Evolutionary conservation across 192 early-diverging fungal genomes (phyloP).

Genomic region (Diversispora eburnea): DNA sequence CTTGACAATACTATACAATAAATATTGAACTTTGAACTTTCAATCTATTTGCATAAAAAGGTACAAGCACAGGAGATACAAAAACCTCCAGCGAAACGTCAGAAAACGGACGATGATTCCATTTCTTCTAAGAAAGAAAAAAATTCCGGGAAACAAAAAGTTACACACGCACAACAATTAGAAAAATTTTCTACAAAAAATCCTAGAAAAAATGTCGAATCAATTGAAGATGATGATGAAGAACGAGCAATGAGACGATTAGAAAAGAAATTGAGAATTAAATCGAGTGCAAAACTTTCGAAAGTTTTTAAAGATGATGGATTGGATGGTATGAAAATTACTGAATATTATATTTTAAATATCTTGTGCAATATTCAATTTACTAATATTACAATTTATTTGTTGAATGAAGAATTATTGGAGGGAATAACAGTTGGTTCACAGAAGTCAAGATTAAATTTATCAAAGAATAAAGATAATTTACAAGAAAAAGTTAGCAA

Average conservation of each 20-base stretch:
- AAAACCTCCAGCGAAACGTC: not conserved
- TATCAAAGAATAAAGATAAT: constrained; percentile 17
- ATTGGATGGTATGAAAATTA: constrained; percentile 10
- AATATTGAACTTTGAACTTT: no score
- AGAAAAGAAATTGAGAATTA: constrained; percentile 26
- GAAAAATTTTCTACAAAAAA: not conserved
- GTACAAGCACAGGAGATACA: no score
- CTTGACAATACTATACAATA: no score
- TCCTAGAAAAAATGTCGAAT: not conserved
- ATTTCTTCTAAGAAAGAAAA: not conserved
- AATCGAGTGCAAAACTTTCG: constrained; percentile 13
- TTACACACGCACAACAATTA: not conserved
- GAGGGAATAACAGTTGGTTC: constrained; percentile 7
- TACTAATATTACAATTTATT: not conserved
- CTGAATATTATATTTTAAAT: not conserved
- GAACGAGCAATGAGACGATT: constrained; percentile 14
- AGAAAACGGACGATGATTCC: not conserved
- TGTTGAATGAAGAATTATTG: constrained; percentile 17
- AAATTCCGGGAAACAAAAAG: not conserved
- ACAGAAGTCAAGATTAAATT: constrained; percentile 35
- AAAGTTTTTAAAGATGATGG: constrained; percentile 25
- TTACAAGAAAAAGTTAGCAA: no score
- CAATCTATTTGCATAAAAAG: no score
- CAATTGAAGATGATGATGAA: not conserved
- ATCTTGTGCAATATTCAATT: not conserved